Evolutionary conservation across 257 asterid genomes (phyloP).

Genomic region (Lavandula angustifolia): DNA sequence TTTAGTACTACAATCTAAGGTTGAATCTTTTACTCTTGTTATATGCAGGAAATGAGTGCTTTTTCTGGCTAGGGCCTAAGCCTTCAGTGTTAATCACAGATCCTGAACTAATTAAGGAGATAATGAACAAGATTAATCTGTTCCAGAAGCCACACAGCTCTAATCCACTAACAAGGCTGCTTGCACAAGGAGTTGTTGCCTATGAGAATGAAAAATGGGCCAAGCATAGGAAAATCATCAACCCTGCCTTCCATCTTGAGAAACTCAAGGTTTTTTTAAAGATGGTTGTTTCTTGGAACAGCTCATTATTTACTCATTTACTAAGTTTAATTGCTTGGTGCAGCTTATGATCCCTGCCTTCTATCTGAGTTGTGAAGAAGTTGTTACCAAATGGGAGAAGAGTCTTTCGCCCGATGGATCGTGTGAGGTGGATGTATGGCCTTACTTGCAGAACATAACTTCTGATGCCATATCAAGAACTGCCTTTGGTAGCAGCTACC

Average conservation of each 20-base stretch:
- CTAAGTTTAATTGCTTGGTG: neutral
- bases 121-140: conserved; percentile 28
- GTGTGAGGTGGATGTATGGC: conserved; percentile 53
- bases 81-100: conserved; percentile 33
- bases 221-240: conserved; percentile 61
- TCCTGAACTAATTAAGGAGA: conserved; percentile 47
- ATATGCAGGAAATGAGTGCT: neutral
- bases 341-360: conserved; percentile 55
- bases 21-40: neutral
- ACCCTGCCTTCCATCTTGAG: conserved; percentile 62
- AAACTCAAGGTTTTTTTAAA: conserved; percentile 47
- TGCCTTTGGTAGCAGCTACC: conserved; percentile 54
- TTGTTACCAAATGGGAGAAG: conserved; percentile 44
- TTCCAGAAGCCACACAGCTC: conserved; percentile 34
- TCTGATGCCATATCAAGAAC: conserved; percentile 55
- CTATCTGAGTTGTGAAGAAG: conserved; percentile 38
- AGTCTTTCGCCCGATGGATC: conserved; percentile 34
- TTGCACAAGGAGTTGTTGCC: conserved; percentile 38
- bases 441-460: conserved; percentile 37
- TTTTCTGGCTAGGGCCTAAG: neutral
- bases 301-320: too few species aligned
- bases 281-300: too few species aligned
- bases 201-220: conserved; percentile 56
- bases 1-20: neutral
- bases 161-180: conserved; percentile 46